Conservation (phyloP, 2,329 filamentous ascomycete genomes). For the Phialocephala sp. region DNA sequence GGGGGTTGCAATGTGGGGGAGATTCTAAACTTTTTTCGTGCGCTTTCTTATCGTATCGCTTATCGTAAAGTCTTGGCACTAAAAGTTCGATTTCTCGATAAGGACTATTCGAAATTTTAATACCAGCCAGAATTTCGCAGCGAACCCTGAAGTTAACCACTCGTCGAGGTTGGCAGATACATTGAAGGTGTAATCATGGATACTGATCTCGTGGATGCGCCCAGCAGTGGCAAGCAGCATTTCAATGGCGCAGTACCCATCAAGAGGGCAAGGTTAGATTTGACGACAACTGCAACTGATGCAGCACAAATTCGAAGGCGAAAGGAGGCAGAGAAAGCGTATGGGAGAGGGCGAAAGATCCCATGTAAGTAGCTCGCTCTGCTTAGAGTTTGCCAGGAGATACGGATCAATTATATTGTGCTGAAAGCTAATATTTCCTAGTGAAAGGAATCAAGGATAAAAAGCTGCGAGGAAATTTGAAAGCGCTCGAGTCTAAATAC, state of each 20-base stretch:
- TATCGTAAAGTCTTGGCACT: constrained; percentile 35
- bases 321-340: constrained; percentile 72
- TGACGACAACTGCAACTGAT: constrained; percentile 43
- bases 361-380: constrained; percentile 45
- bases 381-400: neutral
- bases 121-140: neutral
- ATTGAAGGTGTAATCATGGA: constrained; percentile 26
- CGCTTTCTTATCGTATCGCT: constrained; percentile 34
- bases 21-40: constrained; percentile 29
- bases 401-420: neutral
- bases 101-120: neutral
- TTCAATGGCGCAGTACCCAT: constrained; percentile 61
- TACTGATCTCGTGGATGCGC: constrained; percentile 25
- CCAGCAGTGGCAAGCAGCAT: constrained; percentile 25
- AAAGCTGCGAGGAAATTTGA: constrained; percentile 84
- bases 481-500: constrained; percentile 80
- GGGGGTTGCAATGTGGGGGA: constrained; percentile 21
- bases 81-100: constrained; percentile 24
- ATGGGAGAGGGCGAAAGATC: constrained; percentile 83
- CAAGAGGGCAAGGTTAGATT: constrained; percentile 55
- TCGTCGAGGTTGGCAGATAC: neutral
- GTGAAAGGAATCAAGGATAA: constrained; percentile 81
- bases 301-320: constrained; percentile 50
- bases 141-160: neutral
- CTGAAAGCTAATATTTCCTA: constrained; percentile 64